phyloP scores from a whole-genome alignment of 164 flowering plant species.

The Vitis vinifera region ASM3070453v1 NC_081822.1:11982501-11983000 shows the following conservation, averaged over 20 bases:
- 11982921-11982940: slow-evolving; percentile 95
- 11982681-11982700: slow-evolving; percentile 2
- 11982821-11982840: slow-evolving; percentile 60
- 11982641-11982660: too few species aligned
- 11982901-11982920: slow-evolving; percentile 6
- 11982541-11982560: too few species aligned
- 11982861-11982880: background rate
- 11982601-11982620: too few species aligned
- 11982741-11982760: slow-evolving; percentile 93
- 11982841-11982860: background rate
- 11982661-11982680: background rate
- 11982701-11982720: slow-evolving; percentile 33
- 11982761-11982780: slow-evolving; percentile 92
- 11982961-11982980: slow-evolving; percentile 92
- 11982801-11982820: slow-evolving; percentile 91
- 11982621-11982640: too few species aligned
- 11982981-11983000: slow-evolving; percentile 97
- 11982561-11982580: too few species aligned
- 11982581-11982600: too few species aligned
- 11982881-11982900: background rate
- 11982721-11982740: slow-evolving; percentile 91
- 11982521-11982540: too few species aligned
- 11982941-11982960: slow-evolving; percentile 99
- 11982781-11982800: slow-evolving; percentile 91
- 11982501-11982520: too few species aligned